Conservation (phyloP, 192 early-diverging fungal genomes). For the Linnemannia exigua region DNA sequence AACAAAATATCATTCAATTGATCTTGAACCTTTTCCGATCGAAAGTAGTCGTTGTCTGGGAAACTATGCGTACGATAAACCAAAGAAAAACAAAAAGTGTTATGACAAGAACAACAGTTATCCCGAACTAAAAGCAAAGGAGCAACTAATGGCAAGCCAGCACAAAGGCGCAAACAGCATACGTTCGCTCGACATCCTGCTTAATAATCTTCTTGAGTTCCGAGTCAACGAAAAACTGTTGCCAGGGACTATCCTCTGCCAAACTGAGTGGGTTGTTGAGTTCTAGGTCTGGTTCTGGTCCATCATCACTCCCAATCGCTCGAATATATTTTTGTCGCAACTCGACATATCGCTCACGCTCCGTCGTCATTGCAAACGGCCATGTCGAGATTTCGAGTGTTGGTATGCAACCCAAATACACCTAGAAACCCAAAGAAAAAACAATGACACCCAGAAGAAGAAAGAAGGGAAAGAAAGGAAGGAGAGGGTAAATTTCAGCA, state of each 20-base stretch:
- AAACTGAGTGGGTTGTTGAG: constrained; percentile 91
- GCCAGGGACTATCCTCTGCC: constrained; percentile 95
- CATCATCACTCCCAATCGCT: constrained; percentile 58
- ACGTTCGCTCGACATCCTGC: constrained; percentile 95
- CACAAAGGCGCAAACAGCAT: constrained; percentile 15
- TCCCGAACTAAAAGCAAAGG: constrained; percentile 11
- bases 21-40: constrained; percentile 71
- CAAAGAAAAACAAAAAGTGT: background rate
- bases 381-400: constrained; percentile 68
- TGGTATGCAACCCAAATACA: constrained; percentile 67
- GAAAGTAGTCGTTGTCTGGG: constrained; percentile 90
- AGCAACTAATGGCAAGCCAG: background rate
- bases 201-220: constrained; percentile 88
- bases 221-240: constrained; percentile 89
- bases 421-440: constrained; percentile 34
- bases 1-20: constrained; percentile 88
- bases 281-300: constrained; percentile 69
- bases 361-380: constrained; percentile 68
- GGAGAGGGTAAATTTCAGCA: background rate
- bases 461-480: background rate
- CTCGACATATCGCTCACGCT: constrained; percentile 78
- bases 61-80: constrained; percentile 66
- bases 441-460: background rate
- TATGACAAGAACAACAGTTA: background rate
- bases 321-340: constrained; percentile 77